Evolutionary conservation across 1,284 basidiomycete species (phyloP), one percentile per base, ranked within the genome.

Genomic region (Boletus semigastroideus): DNA sequence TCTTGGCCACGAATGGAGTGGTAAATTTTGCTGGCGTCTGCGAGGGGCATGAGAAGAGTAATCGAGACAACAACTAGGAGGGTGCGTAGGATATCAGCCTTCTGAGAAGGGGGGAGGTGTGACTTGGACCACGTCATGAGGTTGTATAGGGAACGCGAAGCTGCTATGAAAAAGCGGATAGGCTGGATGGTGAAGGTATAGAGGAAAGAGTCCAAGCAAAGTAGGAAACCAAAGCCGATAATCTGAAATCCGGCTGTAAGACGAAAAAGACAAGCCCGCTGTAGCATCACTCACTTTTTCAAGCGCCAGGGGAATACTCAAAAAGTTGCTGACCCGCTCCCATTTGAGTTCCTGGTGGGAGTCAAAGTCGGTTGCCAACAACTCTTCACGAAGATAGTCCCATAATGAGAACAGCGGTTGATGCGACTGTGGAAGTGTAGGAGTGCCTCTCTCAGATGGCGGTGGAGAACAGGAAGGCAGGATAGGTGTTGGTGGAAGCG

Each of bases 1-100:
- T 98, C 94, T 72, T 99, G 97, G 0, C 96, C 97, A n/a, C 97
- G 86, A 48, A 99, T 98, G 17, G 90, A 91, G 66, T 99, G 97
- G 63, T 99, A 99, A 69, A 99, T 97, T 74, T 97, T 97, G 74
- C 94, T 97, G 12, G 94, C 91, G 66, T 99, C 96, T 5, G 95
- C 96, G 30, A 95, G 77, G 4, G 90, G 84, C 28, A 86, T 78
- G 5, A 98, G 77, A 34, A 95, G 81, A 30, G 83, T 61, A 45
- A 96, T 83, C 0, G 93, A 90, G 30, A 87, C 68, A 5, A 90
- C 67, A 33, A 99, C 79, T 3, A 99, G 78, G 3, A 94, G 70
- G 37, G 84, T 80, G 52, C 94, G 85, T 28, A 98, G 73, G 13
- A 99, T 81, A 65, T 97, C 94, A 17, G 92, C 92, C 69, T 96